Base-by-base conservation (phyloP, 2,329 filamentous ascomycete species). In the Penicillium sp. region DNA sequence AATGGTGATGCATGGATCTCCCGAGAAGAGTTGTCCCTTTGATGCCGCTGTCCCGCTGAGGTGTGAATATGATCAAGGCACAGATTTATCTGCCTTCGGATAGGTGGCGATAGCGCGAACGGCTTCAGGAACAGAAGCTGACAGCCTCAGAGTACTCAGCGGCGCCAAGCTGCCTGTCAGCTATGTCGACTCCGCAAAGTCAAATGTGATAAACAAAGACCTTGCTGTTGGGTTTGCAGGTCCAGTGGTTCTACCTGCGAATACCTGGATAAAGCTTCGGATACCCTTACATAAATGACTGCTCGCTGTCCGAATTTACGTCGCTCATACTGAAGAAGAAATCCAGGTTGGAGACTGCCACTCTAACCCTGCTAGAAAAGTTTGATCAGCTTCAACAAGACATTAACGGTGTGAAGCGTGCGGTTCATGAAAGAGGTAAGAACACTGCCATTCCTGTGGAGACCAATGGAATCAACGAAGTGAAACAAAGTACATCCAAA, bases 151-250 rank as follows among this genome's bases (percentile, higher is more conserved):
- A 4, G 16, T 20, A 41, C 20, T 22, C 14, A 41, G 38, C 38
- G 20, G 2, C 38, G 38, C 16, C 43, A 59, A 38, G 41, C 53
- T 50, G 65, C 65, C 6, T 67, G 65, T 30, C 57, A 64, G 39
- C 35, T 60, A 8, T 67, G 65, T 48, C 51, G 65, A n/a, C 30
- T 56, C 27, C 54, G 63, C 7, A 67, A 67, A 47, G 55, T 64
- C 11, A 63, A 60, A 36, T 67, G 65, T 54, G 61, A 66, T 48
- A 61, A 58, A 28, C 55, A 25, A 11, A 53, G 57, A 18, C 64
- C 64, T 5, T 31, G 18, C 7, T 67, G 65, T 46, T 54, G 42
- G 6, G 27, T 61, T 4, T 67, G 65, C 47, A 35, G 40, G 10
- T 31, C 48, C 7, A 50, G 52, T n/a, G 60, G 54, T 27, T 49